A percentile compares a stretch with the other conserved stretches of the same genome.
phyloP scores from a whole-genome alignment of 2,329 filamentous ascomycete species.

The Penicillium thymicola region DNA sequence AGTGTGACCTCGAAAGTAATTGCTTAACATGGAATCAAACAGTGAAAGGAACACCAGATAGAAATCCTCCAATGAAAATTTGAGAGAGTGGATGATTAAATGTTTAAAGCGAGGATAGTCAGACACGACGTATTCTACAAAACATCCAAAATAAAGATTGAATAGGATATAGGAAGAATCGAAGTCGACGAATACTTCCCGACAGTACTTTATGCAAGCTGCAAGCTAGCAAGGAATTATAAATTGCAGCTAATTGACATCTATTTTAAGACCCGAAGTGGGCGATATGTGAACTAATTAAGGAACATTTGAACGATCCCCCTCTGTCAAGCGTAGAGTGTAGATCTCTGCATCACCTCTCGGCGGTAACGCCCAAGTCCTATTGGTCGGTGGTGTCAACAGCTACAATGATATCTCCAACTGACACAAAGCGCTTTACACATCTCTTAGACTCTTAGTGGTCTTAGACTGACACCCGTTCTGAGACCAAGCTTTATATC shows the following conservation, averaged over 20 bases:
- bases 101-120: not conserved
- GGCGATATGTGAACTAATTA: conserved; percentile 18
- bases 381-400: conserved; percentile 9
- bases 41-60: no score
- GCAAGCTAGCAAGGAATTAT: no score
- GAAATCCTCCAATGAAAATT: not conserved
- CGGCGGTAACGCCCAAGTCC: conserved; percentile 15
- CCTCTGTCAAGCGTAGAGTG: conserved; percentile 5
- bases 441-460: not conserved
- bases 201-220: not conserved
- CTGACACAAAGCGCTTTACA: conserved; percentile 7
- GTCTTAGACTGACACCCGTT: not conserved
- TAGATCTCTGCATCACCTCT: conserved; percentile 14
- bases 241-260: conserved; percentile 17
- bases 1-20: not conserved
- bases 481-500: conserved; percentile 25
- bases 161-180: not conserved
- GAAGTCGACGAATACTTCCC: not conserved
- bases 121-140: no score
- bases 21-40: no score
- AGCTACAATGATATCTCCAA: conserved; percentile 2
- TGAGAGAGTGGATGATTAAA: accelerated
- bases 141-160: no score
- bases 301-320: conserved; percentile 4
- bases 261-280: conserved; percentile 16